Base-by-base conservation (phyloP, 306 rosid species). In the Prunus davidiana region DNA sequence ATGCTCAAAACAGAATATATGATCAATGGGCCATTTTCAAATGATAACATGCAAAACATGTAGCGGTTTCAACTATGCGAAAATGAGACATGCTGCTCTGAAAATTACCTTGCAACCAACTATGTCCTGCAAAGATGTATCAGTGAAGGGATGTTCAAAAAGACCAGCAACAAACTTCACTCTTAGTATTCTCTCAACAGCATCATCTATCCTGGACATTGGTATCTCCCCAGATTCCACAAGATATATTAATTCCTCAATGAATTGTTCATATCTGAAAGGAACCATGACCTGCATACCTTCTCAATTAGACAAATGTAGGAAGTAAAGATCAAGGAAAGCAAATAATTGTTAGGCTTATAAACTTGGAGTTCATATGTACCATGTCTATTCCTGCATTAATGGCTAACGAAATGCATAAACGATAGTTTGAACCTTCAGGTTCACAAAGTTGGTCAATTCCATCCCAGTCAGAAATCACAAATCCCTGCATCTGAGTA, bases 361-460 rank as follows among this genome's bases (percentile, higher is more conserved):
- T 4, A 50, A 77, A 72, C 6, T 72, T 71, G 19, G 60, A 80
- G 78, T 61, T 38, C 25, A 25, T 52, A 76, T 74, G 56, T 84
- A 91, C 98, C 98, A 93, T 88, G 86, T 93, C 96, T 28, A 93
- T 91, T 76, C 98, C 93, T 27, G 97, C 91, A 78, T 88, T 89
- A 76, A 91, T 13, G 8, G 93, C 86, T 5, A 78, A 25, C 13
- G 81, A 81, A 79, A 91, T 80, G 88, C 95, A 84, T 47, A 57
- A 57, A 14, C 86, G 87, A 78, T 89, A 91, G 69, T 85, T 65
- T 69, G 90, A 84, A 2, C 93, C 97, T 2, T 27, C 77, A 41
- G 95, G 91, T 2, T 64, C 45, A 45, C 83, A 73, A 15, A 93
- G 90, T 34, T 82, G 75, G 70, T 89, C 95, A 56, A 91, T 78